Evolutionary conservation across 202 grass and related monocot genomes (phyloP), one percentile per base, ranked within the genome.

Genomic region (Saccharum hybrid): DNA sequence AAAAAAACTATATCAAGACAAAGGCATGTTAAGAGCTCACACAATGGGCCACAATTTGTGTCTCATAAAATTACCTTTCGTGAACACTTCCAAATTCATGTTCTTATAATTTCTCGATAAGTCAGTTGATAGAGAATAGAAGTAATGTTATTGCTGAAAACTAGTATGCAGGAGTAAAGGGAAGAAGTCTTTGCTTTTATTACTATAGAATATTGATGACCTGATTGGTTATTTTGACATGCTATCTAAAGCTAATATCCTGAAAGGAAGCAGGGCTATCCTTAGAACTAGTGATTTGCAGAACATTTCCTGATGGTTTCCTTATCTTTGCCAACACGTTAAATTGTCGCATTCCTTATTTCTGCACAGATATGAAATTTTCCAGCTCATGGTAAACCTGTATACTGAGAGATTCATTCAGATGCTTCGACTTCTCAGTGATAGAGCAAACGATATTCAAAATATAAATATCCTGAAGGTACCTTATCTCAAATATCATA

Each of bases 381-480:
- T 96, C 88, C 97, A 99, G 84, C 93, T 96, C 79, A 89, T 92
- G 84, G 93, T 99, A 72, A 99, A 99, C 88, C 90, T 99, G 72
- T 99, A 99, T 81, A 96, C 91, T 0, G 97, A 96, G 82, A 96
- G 91, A 79, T 99, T 94, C 66, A 91, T 94, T 73, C 97, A 96
- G 75, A 96, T 99, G 93, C 91, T 99, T 81, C 92, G 93, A 81
- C 91, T 99, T 77, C 91, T 96, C 66, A 94, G 97, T 88, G 93
- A 99, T 78, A 94, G 97, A 90, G 90, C 97, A 74, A 94, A 93
- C 72, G 87, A 94, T 73, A 88, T 99, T 89, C 94, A 89, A 88
- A 99, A 99, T 87, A 96, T 96, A 72, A 94, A 99, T 77, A 99
- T 99, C 77, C 76, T 99, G 23, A 99, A 99, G 93, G 97, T 96